Percentiles rank a stretch among this genome's conserved stretches.
Conservation (phyloP, 192 early-diverging fungal genomes). For the Backusella circina region DNA sequence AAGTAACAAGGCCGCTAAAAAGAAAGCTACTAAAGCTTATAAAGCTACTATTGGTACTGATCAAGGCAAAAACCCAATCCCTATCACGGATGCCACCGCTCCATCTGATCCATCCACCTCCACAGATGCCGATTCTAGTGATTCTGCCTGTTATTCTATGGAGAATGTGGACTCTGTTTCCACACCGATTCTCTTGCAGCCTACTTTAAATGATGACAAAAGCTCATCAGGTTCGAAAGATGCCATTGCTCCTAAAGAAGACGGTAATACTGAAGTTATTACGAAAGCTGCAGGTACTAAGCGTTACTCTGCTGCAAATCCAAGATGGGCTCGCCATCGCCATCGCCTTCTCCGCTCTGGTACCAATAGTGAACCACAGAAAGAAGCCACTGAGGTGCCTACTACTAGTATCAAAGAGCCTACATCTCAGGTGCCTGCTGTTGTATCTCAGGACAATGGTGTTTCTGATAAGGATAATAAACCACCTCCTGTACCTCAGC, state of each 20-base stretch:
- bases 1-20: background rate
- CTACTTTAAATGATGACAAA: background rate
- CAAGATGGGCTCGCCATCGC: too few species aligned
- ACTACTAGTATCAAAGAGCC: background rate
- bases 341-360: too few species aligned
- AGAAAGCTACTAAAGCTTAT: background rate
- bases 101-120: background rate
- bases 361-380: background rate
- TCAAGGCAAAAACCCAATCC: background rate
- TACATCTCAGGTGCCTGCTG: background rate
- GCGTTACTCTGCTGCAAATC: too few species aligned
- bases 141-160: background rate
- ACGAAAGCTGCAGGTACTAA: too few species aligned
- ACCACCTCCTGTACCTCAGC: background rate
- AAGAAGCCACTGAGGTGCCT: background rate
- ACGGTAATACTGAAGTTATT: too few species aligned
- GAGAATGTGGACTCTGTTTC: background rate
- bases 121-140: background rate
- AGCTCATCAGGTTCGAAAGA: too few species aligned
- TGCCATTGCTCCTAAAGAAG: background rate
- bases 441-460: background rate
- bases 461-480: background rate
- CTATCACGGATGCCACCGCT: background rate
- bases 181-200: background rate
- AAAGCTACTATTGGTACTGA: background rate